phyloP scores from a whole-genome alignment of 2,329 filamentous ascomycete genomes.

The Gremmenia infestans region DNA sequence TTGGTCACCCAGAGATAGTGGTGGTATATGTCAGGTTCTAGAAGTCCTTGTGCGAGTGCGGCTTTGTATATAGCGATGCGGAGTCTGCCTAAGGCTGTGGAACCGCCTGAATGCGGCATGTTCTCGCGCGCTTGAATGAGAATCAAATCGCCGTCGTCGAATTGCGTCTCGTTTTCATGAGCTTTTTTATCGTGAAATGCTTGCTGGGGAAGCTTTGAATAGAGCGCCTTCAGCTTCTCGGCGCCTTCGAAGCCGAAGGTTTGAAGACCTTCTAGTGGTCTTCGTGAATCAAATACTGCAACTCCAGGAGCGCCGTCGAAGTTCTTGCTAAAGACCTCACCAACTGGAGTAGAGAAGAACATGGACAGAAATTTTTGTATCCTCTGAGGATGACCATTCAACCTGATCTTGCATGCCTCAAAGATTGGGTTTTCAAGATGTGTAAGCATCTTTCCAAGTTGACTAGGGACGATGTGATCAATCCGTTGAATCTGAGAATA shows the following conservation, averaged over 20 bases:
- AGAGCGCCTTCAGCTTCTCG: conserved; percentile 39
- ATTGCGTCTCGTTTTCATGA: conserved; percentile 32
- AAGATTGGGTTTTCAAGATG: conserved; percentile 63
- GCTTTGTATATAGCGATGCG: conserved; percentile 28
- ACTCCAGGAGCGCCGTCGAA: conserved; percentile 74
- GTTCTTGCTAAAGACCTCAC: conserved; percentile 58
- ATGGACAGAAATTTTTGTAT: conserved; percentile 57
- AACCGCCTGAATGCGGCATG: conserved; percentile 63
- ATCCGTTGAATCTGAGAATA: conserved; percentile 57
- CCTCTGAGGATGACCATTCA: conserved; percentile 47
- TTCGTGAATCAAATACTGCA: conserved; percentile 67
- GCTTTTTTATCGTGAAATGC: conserved; percentile 14
- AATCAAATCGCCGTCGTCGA: conserved; percentile 70
- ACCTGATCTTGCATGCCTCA: conserved; percentile 66
- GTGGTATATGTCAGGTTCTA: conserved; percentile 39
- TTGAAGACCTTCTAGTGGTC: conserved; percentile 72
- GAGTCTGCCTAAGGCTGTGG: conserved; percentile 44
- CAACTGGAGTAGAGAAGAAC: conserved; percentile 65
- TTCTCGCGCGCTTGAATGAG: conserved; percentile 72
- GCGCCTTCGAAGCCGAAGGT: conserved; percentile 70
- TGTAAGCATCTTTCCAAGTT: conserved; percentile 72
- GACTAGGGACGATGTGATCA: conserved; percentile 54
- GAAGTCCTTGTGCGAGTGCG: conserved; percentile 22
- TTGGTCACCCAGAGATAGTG: conserved; percentile 78
- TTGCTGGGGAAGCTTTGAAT: neutral